Evolutionary conservation across 1,284 basidiomycete species (phyloP), one percentile per base, ranked within the genome.

Genomic region (Sporisorium scitamineum): DNA sequence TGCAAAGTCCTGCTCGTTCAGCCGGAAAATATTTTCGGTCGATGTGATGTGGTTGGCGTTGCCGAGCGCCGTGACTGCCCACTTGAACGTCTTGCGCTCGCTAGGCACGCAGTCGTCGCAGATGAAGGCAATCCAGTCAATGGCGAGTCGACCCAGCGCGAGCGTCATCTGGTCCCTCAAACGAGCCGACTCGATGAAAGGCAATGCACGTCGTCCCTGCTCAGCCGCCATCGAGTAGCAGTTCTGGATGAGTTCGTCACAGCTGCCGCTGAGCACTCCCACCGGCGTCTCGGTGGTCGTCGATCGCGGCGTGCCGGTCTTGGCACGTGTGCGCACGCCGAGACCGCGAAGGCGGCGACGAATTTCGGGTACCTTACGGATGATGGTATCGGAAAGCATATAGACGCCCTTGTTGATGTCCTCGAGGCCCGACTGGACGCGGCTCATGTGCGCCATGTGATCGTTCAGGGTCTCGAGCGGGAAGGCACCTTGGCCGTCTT

Each of bases 61-160:
- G 83, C 97, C 94, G 20, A 99, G 90, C 5, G 97, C 95, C 58
- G 93, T 93, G 59, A 99, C 95, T 1, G 97, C 96, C 95, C 96
- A 99, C 84, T 94, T 92, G 89, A 99, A 99, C 0, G 95, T 99
- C 86, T 93, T 94, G 69, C 94, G 91, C 85, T 99, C 96, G 48
- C 94, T 93, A 2, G 95, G 94, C 80, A 97, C 93, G 87, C 97
- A 99, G 81, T 96, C 94, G 84, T 98, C 95, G 86, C 94, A 97
- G 73, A 99, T 97, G 87, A 99, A 99, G 27, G 94, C 92, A 27
- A 99, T 94, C 97, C 97, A 99, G 54, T 85, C 82, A 59, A 85
- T 83, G 7, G 84, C 75, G 14, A 84, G 79, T 16, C 73, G 73
- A 11, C 70, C 82, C 1, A 85, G 63, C 5, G 78, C 77, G 14